These are phyloP conservation scores for Suhomyces xylopsoci DNA, from an alignment of 805 yeast species.

Conservation along the genomic window DNA sequence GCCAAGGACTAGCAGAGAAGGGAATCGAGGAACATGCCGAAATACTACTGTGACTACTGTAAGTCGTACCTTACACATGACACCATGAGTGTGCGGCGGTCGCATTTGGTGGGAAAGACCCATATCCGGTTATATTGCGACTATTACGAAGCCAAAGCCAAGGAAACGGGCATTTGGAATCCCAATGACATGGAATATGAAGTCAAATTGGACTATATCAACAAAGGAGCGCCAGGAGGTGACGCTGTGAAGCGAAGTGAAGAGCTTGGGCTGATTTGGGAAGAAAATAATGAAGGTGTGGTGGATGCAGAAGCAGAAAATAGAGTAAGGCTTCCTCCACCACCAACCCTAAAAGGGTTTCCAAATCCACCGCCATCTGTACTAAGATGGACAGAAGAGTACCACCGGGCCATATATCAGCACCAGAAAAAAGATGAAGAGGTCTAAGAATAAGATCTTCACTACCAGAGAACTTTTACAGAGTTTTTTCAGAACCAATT, in stretches of 20 bases:
- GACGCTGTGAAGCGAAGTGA: background rate
- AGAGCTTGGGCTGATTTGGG: conserved; percentile 1
- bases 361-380: conserved; percentile 39
- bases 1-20: no score
- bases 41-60: conserved; percentile 83
- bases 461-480: no score
- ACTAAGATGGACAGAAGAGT: conserved; percentile 20
- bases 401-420: conserved; percentile 16
- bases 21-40: conserved; percentile 45
- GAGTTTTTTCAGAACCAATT: no score
- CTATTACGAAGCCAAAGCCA: conserved; percentile 56
- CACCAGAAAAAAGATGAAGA: conserved; percentile 3
- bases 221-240: conserved; percentile 28
- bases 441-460: background rate
- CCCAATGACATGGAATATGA: conserved; percentile 30
- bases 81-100: conserved; percentile 78
- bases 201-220: conserved; percentile 33
- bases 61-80: conserved; percentile 82
- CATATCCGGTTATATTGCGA: conserved; percentile 71
- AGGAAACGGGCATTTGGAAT: conserved; percentile 33
- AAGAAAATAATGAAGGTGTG: conserved; percentile 19
- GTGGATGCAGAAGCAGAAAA: conserved; percentile 12
- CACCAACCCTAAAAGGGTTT: conserved; percentile 27
- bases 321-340: conserved; percentile 24
- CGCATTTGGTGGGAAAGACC: conserved; percentile 74